Evolutionary conservation across 202 grass and related monocot species (phyloP), one percentile per base, ranked within the genome.

Genomic region (Schoenoplectus tabernaemontani): DNA sequence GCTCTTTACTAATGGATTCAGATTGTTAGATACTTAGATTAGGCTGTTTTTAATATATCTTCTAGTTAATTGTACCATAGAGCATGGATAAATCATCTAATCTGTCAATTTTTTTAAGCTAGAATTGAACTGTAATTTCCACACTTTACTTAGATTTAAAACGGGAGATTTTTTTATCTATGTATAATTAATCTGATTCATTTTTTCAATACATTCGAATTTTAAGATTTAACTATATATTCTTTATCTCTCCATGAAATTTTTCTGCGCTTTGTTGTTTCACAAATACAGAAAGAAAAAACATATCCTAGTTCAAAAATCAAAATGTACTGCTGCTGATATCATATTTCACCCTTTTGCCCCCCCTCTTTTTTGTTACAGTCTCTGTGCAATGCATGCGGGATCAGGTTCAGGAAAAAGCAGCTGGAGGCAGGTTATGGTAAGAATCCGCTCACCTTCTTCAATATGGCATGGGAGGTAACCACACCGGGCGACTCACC

Each of bases 361-460:
- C 46, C 17, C 36, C 59, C 24, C 16, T 15, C 23, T 12, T 37
- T 50, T 73, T 69, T 75, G 48, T 75, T 56, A 60, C 59, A 85
- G 84, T 85, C 78, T 42, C 64, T 85, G 34, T 85, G 84, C 66
- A 85, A 85, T 38, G 84, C 77, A 81, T 85, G 84, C 59, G 84
- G 77, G 17, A 85, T 85, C 66, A 80, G 65, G 10, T 85, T 74
- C 77, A 81, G 77, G 66, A 85, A 85, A 28, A 81, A 32, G 77
- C 53, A 84, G 47, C 20, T n/a, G 44, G 57, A 66, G 15, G 42
- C 30, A 2, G 58, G 42, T 24, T 57, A 12, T 4, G 37, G 77
- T 47, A 79, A 36, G 13, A 59, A 62, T n/a, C 10, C 58, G 11
- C 19, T 63, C 58, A 34, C 39, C 58, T 73, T 73, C 24, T 73